Evolutionary conservation across 345 rosid species (phyloP).

Genomic region (Psidium guajava): DNA sequence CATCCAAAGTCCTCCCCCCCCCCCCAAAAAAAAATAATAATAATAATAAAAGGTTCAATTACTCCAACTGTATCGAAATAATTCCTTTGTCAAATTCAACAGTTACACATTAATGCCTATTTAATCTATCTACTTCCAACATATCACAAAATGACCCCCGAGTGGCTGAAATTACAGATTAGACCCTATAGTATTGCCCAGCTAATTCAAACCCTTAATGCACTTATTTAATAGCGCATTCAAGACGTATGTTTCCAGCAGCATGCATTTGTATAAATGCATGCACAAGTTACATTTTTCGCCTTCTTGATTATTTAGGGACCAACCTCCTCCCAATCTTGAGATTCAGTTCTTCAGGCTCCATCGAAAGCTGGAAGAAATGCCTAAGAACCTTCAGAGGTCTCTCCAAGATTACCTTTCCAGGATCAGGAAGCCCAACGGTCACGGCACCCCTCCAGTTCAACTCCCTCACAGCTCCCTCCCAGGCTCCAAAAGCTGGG

Average conservation of each 20-base stretch:
- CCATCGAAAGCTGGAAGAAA: neutral
- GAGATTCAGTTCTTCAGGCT: neutral
- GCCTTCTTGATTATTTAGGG: neutral
- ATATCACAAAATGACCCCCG: too few relatives aligned
- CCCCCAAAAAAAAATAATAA: too few relatives aligned
- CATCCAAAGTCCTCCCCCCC: neutral
- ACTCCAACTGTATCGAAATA: neutral
- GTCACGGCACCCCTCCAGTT: neutral
- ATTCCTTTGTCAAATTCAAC: neutral
- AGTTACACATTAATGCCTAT: neutral
- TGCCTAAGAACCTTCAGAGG: constrained; percentile 60
- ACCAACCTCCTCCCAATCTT: neutral
- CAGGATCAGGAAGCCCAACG: constrained; percentile 37
- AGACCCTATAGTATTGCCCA: neutral
- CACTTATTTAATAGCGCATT: neutral
- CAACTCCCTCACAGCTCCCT: constrained; percentile 18
- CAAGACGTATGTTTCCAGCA: neutral
- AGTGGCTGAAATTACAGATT: neutral
- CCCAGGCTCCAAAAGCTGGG: constrained; percentile 34
- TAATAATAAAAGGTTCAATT: too few relatives aligned
- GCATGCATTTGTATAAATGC: neutral
- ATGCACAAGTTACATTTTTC: neutral
- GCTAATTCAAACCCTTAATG: neutral
- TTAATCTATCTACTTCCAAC: neutral
- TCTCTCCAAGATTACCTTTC: constrained; percentile 48